Evolutionary conservation across 805 yeast species (phyloP).

Genomic region (Spathaspora girioi): DNA sequence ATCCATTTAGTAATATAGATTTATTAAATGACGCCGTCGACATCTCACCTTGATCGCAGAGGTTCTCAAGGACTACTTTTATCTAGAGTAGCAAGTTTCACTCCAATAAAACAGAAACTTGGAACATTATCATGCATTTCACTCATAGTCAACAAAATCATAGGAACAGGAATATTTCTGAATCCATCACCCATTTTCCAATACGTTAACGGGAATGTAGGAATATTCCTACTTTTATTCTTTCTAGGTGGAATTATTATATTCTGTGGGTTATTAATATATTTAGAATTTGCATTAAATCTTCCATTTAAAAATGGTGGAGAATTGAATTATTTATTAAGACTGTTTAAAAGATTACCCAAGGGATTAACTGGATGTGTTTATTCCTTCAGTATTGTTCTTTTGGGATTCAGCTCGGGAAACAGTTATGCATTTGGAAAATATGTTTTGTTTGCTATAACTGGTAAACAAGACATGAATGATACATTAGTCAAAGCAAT

Average conservation of each 20-base stretch:
- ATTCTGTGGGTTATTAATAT: slow-evolving; percentile 37
- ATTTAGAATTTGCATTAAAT: slow-evolving; percentile 37
- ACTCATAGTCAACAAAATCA: slow-evolving; percentile 40
- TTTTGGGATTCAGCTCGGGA: slow-evolving; percentile 59
- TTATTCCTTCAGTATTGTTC: slow-evolving; percentile 52
- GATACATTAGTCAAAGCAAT: slow-evolving; percentile 40
- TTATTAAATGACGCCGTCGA: not conserved
- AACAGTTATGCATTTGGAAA: slow-evolving; percentile 65
- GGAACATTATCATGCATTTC: slow-evolving; percentile 31
- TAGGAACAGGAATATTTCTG: slow-evolving; percentile 42
- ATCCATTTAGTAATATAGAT: not conserved
- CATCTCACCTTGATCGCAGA: not conserved
- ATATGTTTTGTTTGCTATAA: slow-evolving; percentile 43
- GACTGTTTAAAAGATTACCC: slow-evolving; percentile 27
- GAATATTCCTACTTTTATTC: slow-evolving; percentile 30
- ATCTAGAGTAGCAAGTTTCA: not conserved
- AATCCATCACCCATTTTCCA: slow-evolving; percentile 39
- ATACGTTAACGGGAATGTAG: slow-evolving; percentile 36
- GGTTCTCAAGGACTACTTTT: not conserved
- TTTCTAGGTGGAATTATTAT: slow-evolving; percentile 34
- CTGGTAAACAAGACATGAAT: slow-evolving; percentile 21
- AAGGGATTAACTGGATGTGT: slow-evolving; percentile 34
- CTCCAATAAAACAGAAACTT: slow-evolving; percentile 10
- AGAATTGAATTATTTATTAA: slow-evolving; percentile 36
- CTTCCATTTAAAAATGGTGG: slow-evolving; percentile 42